A percentile compares a stretch with the other conserved stretches of the same genome.
These are phyloP conservation scores for Vitis vinifera DNA, from an alignment of 164 flowering plant species.

Conservation along the genomic window DNA sequence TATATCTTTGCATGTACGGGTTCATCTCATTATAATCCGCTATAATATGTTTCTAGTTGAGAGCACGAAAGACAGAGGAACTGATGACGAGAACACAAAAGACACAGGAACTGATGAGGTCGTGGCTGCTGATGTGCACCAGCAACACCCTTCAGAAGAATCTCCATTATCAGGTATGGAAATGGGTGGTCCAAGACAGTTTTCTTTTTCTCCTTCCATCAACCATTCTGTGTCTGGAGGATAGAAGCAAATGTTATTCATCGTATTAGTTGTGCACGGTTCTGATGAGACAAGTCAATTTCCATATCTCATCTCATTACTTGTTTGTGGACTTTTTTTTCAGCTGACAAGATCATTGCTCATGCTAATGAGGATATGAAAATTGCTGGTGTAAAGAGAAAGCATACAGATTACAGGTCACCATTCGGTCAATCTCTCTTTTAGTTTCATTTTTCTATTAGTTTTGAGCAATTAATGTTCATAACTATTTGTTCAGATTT, in stretches of 20 bases:
- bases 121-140: conserved; percentile 17
- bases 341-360: conserved; percentile 36
- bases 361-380: conserved; percentile 25
- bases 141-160: conserved; percentile 22
- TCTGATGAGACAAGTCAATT: not conserved
- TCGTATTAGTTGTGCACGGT: not conserved
- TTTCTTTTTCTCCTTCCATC: conserved; percentile 1
- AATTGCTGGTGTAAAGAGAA: conserved; percentile 48
- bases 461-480: conserved; percentile 1
- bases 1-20: not conserved
- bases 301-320: not conserved
- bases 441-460: not conserved
- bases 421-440: not conserved
- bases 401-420: conserved; percentile 45
- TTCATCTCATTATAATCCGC: not conserved
- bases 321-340: conserved; percentile 23
- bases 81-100: conserved; percentile 22
- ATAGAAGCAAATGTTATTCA: not conserved
- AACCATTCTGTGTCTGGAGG: not conserved
- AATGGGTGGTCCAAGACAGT: conserved; percentile 1
- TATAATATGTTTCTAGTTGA: conserved; percentile 28
- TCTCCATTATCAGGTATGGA: conserved; percentile 33
- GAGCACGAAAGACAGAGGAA: conserved; percentile 12
- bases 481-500: not conserved
- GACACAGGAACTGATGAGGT: conserved; percentile 4